Evolutionary conservation across 73 alveolate species (phyloP), one percentile per base, ranked within the genome.

Genomic region (Tetrahymena malaccensis): DNA sequence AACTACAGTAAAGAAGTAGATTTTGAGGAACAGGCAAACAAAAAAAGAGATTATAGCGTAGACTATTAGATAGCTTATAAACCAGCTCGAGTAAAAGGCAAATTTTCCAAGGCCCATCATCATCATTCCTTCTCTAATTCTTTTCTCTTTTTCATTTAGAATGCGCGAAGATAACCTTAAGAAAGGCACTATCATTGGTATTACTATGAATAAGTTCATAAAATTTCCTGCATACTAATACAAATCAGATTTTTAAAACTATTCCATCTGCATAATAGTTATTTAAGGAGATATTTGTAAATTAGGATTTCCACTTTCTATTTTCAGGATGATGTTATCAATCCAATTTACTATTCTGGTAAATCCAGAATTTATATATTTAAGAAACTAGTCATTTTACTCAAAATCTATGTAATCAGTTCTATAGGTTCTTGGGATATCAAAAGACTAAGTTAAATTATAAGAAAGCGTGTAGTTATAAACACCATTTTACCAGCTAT

Each of bases 71-170:
- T 98, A 99, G 96, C 96, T 95, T 13, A 97, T 96, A 58, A 99
- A 96, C 99, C 99, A 98, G 1, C 99, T 98, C 27, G 97, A 94
- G 98, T 99, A 99, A 94, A 98, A 99, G n/a, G 99, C 97, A 33
- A 97, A 94, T 93, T 98, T 99, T 31, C 97, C 96, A 43, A 99
- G 94, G 33, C 99, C 99, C 99, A 99, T 99, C 97, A 99, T 98
- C 98, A 97, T 99, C 99, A 99, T 99, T 16, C 99, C 98, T 97
- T 99, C 99, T 98, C 99, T 98, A 9, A 98, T 98, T 95, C 96
- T 98, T n/a, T 98, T 94, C 96, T 98, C 99, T 94, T 98, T 98
- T 96, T 99, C 99, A 50, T 96, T 44, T 8, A 96, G 96, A 7
- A 96, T 85, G 25, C 94, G 93, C 25, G 70, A 95, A 4, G 97